Evolutionary conservation across 2,329 filamentous ascomycete genomes (phyloP).

Genomic region (Fusarium siculi): DNA sequence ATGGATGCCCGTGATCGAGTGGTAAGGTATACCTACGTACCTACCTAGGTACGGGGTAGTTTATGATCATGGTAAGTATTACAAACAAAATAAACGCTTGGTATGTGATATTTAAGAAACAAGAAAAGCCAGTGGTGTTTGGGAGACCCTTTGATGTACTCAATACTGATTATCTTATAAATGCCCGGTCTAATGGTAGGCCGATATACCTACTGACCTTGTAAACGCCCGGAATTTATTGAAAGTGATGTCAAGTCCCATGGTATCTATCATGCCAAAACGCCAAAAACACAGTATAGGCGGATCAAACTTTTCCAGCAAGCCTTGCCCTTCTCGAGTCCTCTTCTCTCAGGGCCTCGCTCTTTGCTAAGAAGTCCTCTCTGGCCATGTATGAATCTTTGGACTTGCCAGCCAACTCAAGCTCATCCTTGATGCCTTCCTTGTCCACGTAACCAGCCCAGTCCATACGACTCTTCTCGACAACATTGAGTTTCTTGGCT

Average conservation of each 20-base stretch:
- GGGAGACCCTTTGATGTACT: neutral
- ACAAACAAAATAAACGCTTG: neutral
- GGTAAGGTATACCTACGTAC: neutral
- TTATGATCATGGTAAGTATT: neutral
- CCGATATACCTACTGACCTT: neutral
- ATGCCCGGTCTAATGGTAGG: neutral
- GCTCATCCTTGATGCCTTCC: constrained; percentile 76
- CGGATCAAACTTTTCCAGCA: constrained; percentile 47
- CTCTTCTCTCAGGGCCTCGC: constrained; percentile 70
- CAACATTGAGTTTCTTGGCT: constrained; percentile 74
- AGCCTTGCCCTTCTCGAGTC: constrained; percentile 67
- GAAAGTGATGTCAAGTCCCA: constrained; percentile 13
- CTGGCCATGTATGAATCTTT: constrained; percentile 71
- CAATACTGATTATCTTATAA: neutral
- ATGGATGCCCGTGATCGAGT: neutral
- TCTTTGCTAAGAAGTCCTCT: constrained; percentile 73
- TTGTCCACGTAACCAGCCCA: constrained; percentile 79
- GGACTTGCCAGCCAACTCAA: constrained; percentile 71
- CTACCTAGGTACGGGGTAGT: too few species aligned
- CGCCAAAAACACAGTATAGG: constrained; percentile 24
- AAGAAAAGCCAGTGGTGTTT: neutral
- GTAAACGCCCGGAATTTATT: neutral
- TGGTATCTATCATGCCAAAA: constrained; percentile 48
- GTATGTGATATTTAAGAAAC: neutral
- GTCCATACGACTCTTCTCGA: constrained; percentile 78